Conservation (phyloP, 2,329 filamentous ascomycete species). For the Akanthomyces muscarius region DNA sequence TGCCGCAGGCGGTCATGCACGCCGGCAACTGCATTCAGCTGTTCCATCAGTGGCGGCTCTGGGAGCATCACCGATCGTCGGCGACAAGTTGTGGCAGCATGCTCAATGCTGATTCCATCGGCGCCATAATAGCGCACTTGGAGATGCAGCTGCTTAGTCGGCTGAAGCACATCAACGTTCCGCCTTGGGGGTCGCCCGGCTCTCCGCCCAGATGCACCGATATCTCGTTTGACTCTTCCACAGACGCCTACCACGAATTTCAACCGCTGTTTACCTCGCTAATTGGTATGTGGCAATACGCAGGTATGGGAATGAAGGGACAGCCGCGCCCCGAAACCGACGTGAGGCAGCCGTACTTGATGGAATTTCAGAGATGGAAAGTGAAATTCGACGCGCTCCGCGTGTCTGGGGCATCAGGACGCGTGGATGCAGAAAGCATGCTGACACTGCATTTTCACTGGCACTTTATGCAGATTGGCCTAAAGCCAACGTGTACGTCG, state of each 20-base stretch:
- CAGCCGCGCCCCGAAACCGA: neutral
- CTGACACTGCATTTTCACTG: neutral
- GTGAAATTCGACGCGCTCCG: conserved; percentile 2
- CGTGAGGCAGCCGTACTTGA: neutral
- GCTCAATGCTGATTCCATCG: neutral
- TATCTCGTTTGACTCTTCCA: neutral
- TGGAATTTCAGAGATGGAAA: neutral
- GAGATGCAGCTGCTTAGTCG: conserved; percentile 1
- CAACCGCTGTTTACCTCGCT: neutral
- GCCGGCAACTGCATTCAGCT: conserved; percentile 11
- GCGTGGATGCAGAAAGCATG: neutral
- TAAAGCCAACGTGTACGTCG: neutral
- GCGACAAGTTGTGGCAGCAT: neutral
- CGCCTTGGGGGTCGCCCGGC: neutral
- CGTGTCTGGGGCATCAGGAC: neutral
- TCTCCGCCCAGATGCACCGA: neutral
- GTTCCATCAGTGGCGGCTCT: conserved; percentile 11
- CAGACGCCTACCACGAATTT: conserved; percentile 2
- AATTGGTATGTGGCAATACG: neutral
- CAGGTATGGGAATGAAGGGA: neutral
- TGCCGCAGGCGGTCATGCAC: conserved; percentile 9
- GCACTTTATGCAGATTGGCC: neutral
- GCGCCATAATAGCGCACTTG: conserved; percentile 4
- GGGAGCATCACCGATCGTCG: neutral
- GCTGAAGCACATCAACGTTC: neutral